Base-by-base conservation (phyloP, 2,329 filamentous ascomycete genomes). In the Aspergillus sp. region DNA sequence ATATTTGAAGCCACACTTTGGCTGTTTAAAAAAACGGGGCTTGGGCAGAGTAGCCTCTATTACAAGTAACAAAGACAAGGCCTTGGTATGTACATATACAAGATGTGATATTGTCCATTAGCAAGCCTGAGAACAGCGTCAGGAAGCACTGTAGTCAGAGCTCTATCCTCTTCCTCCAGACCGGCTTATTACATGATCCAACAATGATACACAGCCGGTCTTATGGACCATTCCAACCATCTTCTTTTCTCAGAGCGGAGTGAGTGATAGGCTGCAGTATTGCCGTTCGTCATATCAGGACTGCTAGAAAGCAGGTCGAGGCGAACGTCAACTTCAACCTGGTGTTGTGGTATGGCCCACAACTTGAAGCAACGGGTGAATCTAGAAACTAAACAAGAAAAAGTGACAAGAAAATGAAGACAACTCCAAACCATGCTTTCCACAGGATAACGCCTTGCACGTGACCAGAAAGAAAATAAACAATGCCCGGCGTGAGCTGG, bases 351-450 rank as follows among this genome's bases (percentile, higher is more conserved):
- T 47, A 23, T 32, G 15, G n/a, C 13, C 53, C 53, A 55, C 53
- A 47, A 47, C 53, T 23, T 11, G 19, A 47, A 55, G 25, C 17
- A n/a, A 47, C 11, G 41, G 41, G 52, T 50, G 47, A 17, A 30
- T 50, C 47, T 49, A 57, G 55, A 57, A 57, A 62, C 44, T 41
- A 30, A 57, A 27, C 0, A 27, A 55, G 44, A 25, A 55, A 54
- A 56, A 51, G 21, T 56, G 49, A 36, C n/a, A 50, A 55, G 57
- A 23, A 55, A 58, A 54, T 13, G 32, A 57, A 62, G 57, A 30
- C 51, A 74, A 74, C 71, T 68, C 72, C 72, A 64, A 61, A 63
- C 70, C 69, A 75, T 75, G 72, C 73, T 71, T 71, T 68, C 69
- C 67, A 61, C 64, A 65, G 68, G 57, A 63, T 70, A 70, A 72